These are phyloP conservation scores for Candolleomyces efflorescens DNA, from an alignment of 768 basidiomycete species.

Conservation along the genomic window DNA sequence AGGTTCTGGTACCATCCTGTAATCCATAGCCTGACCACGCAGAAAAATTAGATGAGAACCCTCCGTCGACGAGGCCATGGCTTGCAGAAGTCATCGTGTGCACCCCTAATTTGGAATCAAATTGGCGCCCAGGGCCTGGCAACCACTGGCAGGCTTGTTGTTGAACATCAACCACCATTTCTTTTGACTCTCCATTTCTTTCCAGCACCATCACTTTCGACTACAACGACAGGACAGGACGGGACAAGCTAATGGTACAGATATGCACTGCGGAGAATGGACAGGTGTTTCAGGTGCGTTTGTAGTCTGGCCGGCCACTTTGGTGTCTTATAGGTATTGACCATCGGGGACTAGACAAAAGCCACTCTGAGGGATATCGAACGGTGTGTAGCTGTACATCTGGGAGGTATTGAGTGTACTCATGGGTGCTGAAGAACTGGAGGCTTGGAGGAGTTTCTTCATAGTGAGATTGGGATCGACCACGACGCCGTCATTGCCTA, in stretches of 20 bases:
- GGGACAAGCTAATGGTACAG: slow-evolving; percentile 43
- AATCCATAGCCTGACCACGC: no score
- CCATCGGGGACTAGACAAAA: slow-evolving; percentile 42
- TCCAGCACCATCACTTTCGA: neutral
- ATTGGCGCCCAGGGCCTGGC: no score
- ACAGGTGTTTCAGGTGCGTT: slow-evolving; percentile 51
- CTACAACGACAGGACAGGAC: neutral
- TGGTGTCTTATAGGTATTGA: slow-evolving; percentile 4
- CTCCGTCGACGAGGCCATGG: no score
- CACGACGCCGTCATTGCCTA: slow-evolving; percentile 71
- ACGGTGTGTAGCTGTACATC: slow-evolving; percentile 38
- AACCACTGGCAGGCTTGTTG: no score
- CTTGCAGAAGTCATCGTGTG: no score
- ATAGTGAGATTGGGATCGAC: slow-evolving; percentile 68
- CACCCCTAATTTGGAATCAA: neutral
- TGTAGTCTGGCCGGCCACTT: neutral
- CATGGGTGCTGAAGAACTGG: slow-evolving; percentile 40
- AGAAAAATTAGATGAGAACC: no score
- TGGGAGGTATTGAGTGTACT: slow-evolving; percentile 5
- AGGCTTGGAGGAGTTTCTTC: slow-evolving; percentile 67
- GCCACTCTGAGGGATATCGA: slow-evolving; percentile 74
- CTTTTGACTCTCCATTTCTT: neutral
- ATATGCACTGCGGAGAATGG: slow-evolving; percentile 66
- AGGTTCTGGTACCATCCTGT: no score
- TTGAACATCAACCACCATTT: neutral